phyloP scores from a whole-genome alignment of 768 basidiomycete genomes.

The Dioszegia aurantiaca region DNA sequence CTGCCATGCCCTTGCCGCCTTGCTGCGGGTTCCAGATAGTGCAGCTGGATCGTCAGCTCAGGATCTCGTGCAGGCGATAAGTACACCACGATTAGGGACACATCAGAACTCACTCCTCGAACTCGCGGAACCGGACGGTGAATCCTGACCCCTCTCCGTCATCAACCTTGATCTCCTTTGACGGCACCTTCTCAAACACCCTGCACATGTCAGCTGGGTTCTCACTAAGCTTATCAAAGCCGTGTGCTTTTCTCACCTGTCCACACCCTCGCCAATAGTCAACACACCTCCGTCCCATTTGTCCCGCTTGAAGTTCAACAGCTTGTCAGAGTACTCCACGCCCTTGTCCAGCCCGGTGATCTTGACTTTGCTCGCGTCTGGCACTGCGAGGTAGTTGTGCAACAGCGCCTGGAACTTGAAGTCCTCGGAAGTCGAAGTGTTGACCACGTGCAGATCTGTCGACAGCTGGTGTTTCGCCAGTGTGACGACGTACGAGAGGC shows the following conservation, averaged over 20 bases:
- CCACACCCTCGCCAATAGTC: conserved; percentile 36
- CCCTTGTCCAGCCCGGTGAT: conserved; percentile 65
- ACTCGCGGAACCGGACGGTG: conserved; percentile 40
- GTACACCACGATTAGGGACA: neutral
- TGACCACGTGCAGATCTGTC: conserved; percentile 76
- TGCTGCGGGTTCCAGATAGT: conserved; percentile 92
- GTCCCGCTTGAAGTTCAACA: conserved; percentile 55
- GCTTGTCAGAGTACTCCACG: conserved; percentile 73
- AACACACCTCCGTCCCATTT: conserved; percentile 55
- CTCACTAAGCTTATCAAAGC: neutral
- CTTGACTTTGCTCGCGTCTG: conserved; percentile 61
- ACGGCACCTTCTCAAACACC: conserved; percentile 43
- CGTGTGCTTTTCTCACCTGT: conserved; percentile 38
- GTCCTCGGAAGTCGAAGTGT: conserved; percentile 55
- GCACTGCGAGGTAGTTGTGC: conserved; percentile 76
- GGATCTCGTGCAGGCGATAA: neutral
- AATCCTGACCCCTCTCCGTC: conserved; percentile 41
- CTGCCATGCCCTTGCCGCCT: conserved; percentile 68
- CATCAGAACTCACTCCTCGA: conserved; percentile 45
- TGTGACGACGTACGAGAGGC: conserved; percentile 69
- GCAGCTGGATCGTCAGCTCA: conserved; percentile 27
- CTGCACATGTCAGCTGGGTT: conserved; percentile 23
- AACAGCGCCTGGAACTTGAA: conserved; percentile 90
- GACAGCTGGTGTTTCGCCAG: conserved; percentile 69
- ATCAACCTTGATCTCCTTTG: conserved; percentile 43